These are phyloP conservation scores for Rhododendron henanense DNA, from an alignment of 148 eudicot genomes.

Conservation along the genomic window DNA sequence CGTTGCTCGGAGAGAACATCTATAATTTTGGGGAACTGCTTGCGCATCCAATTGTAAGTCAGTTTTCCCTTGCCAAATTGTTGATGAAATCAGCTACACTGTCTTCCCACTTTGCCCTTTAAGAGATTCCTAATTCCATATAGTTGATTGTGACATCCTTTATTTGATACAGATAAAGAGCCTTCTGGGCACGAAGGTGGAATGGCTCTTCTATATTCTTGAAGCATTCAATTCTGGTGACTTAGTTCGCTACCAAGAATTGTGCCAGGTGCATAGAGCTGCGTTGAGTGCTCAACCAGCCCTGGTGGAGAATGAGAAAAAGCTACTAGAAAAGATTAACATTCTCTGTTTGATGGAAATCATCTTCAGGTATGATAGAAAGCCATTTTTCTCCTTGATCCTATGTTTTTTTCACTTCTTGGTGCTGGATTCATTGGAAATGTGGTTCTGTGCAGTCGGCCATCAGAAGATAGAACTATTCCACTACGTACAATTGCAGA, in stretches of 20 bases:
- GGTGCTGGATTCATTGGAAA: not conserved
- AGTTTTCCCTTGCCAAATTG: not conserved
- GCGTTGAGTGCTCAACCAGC: constrained; percentile 89
- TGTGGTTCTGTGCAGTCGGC: constrained; percentile 57
- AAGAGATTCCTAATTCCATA: not conserved
- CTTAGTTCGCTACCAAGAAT: constrained; percentile 78
- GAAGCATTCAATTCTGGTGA: constrained; percentile 92
- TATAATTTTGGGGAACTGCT: constrained; percentile 98
- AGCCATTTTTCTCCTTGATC: not conserved
- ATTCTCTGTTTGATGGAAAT: constrained; percentile 98
- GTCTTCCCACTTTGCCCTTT: not conserved
- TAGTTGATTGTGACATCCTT: not conserved
- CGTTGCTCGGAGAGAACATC: constrained; percentile 87
- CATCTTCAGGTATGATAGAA: constrained; percentile 63
- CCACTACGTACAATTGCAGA: constrained; percentile 80
- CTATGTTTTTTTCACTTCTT: not conserved
- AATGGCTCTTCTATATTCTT: constrained; percentile 88
- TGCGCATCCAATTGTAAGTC: constrained; percentile 94
- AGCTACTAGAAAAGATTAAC: constrained; percentile 89
- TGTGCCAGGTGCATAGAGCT: constrained; percentile 75
- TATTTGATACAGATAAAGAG: constrained; percentile 57
- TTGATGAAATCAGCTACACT: not conserved
- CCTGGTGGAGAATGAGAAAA: constrained; percentile 79
- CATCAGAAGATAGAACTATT: constrained; percentile 85
- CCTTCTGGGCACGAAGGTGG: constrained; percentile 86